Evolutionary conservation across 179 eudicot species (phyloP).

Genomic region (Drosera spatulata): DNA sequence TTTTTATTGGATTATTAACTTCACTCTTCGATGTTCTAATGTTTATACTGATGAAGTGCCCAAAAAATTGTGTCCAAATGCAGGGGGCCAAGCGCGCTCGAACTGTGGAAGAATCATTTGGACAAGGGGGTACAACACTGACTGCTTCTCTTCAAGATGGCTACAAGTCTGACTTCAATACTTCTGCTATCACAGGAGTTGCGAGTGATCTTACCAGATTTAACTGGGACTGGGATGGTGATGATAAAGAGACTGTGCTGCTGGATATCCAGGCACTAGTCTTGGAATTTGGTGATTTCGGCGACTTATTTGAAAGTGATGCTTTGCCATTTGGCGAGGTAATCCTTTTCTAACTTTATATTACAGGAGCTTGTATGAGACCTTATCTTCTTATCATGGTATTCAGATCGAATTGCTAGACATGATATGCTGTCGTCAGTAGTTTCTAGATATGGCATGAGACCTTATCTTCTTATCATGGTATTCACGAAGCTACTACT

Average conservation of each 20-base stretch:
- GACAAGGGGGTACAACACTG: conserved; percentile 42
- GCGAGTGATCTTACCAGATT: conserved; percentile 53
- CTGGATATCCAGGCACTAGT: conserved; percentile 95
- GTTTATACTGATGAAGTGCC: not conserved
- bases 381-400: too few relatives aligned
- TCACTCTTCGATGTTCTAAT: not conserved
- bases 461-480: too few relatives aligned
- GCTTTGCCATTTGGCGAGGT: conserved; percentile 95
- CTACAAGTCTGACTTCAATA: conserved; percentile 36
- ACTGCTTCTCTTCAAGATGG: conserved; percentile 42
- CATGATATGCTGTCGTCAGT: too few relatives aligned
- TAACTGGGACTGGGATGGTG: conserved; percentile 93
- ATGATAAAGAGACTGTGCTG: conserved; percentile 53
- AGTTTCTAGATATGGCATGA: too few relatives aligned
- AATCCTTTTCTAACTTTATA: conserved; percentile 8
- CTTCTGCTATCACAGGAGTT: conserved; percentile 37
- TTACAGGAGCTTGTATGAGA: not conserved
- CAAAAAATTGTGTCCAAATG: not conserved
- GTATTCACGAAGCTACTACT: too few relatives aligned
- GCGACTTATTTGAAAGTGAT: conserved; percentile 88
- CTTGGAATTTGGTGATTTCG: conserved; percentile 94
- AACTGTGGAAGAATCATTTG: conserved; percentile 48
- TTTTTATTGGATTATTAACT: not conserved
- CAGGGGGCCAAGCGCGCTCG: conserved; percentile 91
- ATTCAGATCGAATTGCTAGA: too few relatives aligned